Evolutionary conservation across 2,329 filamentous ascomycete genomes (phyloP).

Genomic region (Pseudocercospora cruenta): DNA sequence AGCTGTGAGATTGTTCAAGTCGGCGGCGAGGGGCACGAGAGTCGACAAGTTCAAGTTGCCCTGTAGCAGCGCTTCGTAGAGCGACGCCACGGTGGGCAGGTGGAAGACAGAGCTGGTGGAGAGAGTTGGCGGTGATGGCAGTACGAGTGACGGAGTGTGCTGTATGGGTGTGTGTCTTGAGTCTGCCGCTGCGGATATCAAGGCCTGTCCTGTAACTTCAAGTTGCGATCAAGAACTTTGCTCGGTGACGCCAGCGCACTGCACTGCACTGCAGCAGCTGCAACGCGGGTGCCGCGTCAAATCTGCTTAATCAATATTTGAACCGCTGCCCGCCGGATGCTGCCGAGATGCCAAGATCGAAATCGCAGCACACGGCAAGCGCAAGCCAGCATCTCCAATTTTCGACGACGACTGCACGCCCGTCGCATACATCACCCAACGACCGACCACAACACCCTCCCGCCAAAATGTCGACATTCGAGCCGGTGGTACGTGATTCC

Average conservation of each 20-base stretch:
- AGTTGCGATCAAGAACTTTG: neutral
- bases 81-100: conserved; percentile 7
- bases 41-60: conserved; percentile 17
- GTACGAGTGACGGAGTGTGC: neutral
- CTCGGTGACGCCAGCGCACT: neutral
- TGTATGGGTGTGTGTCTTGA: neutral
- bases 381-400: conserved; percentile 2
- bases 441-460: neutral
- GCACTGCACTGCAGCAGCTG: too few relatives aligned
- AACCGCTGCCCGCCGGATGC: neutral
- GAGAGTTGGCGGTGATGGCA: neutral
- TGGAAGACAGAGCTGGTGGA: neutral
- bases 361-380: neutral
- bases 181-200: neutral
- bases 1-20: conserved; percentile 22
- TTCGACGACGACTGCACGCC: neutral
- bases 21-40: conserved; percentile 12
- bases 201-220: neutral
- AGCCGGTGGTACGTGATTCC: conserved; percentile 62
- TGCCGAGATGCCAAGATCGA: neutral
- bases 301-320: neutral
- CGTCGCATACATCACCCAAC: conserved; percentile 17
- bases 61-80: conserved; percentile 9
- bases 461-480: conserved; percentile 67
- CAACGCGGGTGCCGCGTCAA: neutral